These are phyloP conservation scores for Plantago ovata DNA, from an alignment of 257 asterid species.

Conservation along the genomic window DNA sequence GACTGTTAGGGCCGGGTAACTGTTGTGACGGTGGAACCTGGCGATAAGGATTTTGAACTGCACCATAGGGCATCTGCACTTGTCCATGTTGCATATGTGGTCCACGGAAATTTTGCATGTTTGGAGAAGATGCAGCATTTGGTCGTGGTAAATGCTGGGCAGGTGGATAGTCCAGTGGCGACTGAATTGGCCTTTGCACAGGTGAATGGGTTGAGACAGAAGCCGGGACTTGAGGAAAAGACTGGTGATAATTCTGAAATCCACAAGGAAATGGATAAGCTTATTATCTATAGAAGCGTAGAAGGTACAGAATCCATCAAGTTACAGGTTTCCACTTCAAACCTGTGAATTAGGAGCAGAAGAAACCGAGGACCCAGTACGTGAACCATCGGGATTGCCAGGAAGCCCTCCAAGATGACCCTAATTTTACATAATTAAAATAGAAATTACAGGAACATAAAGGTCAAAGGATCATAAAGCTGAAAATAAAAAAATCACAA, in stretches of 20 bases:
- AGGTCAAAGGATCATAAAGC: conserved; percentile 5
- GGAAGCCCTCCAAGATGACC: conserved; percentile 38
- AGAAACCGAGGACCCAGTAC: conserved; percentile 38
- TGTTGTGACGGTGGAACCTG: conserved; percentile 50
- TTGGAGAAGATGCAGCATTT: conserved; percentile 38
- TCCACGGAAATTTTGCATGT: conserved; percentile 45
- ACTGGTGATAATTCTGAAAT: conserved; percentile 36
- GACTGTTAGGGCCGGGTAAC: conserved; percentile 39
- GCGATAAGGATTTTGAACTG: conserved; percentile 41
- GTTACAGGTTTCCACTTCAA: conserved; percentile 24
- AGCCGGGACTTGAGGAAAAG: conserved; percentile 34
- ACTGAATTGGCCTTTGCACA: conserved; percentile 51
- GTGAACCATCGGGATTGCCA: conserved; percentile 38
- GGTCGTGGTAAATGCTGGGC: conserved; percentile 44
- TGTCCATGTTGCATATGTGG: conserved; percentile 48
- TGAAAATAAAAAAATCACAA: neutral
- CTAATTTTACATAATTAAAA: conserved; percentile 29
- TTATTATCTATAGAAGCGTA: neutral
- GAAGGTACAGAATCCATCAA: neutral
- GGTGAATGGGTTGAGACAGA: conserved; percentile 45
- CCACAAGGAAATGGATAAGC: conserved; percentile 7
- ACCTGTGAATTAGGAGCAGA: conserved; percentile 43
- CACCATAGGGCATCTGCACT: conserved; percentile 37
- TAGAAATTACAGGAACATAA: neutral
- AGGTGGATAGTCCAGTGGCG: conserved; percentile 47